phyloP scores from a whole-genome alignment of 2,329 filamentous ascomycete genomes.

The Pseudovirgaria hyperparasitica region DNA sequence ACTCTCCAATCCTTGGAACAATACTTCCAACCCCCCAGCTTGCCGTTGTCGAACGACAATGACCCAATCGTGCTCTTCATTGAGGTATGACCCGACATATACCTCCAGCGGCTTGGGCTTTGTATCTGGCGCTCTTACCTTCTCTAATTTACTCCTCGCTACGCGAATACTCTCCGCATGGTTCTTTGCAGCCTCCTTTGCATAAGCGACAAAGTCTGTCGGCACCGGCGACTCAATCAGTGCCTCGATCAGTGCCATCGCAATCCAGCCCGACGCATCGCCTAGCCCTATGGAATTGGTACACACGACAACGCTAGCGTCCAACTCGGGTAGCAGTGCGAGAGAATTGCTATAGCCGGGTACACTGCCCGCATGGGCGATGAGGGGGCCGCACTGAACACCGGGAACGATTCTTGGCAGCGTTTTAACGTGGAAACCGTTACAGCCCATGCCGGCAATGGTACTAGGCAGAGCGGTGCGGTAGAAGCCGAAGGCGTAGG shows the following conservation, averaged over 20 bases:
- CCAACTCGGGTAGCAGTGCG: not conserved
- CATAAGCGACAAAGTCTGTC: not conserved
- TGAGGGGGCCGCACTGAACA: not conserved
- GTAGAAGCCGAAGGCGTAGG: not conserved
- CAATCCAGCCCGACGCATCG: not conserved
- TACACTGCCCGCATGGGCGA: not conserved
- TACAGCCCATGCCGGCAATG: not conserved
- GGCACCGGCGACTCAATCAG: not conserved
- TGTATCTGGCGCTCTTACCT: not conserved
- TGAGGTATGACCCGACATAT: not conserved
- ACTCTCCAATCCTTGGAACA: too few relatives aligned
- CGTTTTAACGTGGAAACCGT: not conserved
- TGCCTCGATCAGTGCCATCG: not conserved
- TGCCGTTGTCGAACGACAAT: not conserved
- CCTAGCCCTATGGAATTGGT: not conserved
- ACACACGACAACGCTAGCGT: not conserved
- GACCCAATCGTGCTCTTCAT: constrained; percentile 1
- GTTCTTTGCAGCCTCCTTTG: not conserved
- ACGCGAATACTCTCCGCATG: not conserved
- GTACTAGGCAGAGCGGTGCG: not conserved
- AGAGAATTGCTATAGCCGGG: not conserved
- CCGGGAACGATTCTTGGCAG: not conserved
- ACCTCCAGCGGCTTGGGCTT: not conserved
- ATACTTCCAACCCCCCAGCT: too few relatives aligned
- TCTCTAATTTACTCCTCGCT: not conserved